Evolutionary conservation across 805 yeast species (phyloP), one percentile per base, ranked within the genome.

Genomic region (Cyberlindnera amylophila): DNA sequence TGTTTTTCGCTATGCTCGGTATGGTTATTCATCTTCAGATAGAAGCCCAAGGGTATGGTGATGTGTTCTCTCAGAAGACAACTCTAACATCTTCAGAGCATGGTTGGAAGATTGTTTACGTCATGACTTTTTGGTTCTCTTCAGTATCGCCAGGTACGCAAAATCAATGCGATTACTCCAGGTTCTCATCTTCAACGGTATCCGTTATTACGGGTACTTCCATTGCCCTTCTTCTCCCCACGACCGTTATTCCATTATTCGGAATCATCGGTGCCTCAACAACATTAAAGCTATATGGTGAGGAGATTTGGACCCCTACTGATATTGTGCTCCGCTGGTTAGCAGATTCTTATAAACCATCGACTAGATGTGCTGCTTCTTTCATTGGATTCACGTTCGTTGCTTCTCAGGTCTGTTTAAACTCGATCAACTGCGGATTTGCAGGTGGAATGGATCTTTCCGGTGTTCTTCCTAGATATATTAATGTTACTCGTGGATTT

Each of bases 111-210:
- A 66, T 71, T 66, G 30, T 68, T 6, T 62, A 63, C 41, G 63
- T 61, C 19, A 63, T 67, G 34, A 54, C 64, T 14, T 54, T 58
- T 16, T 66, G 71, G 70, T 66, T 61, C 40, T 61, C 69, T 15
- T 60, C 68, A n/a, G 50, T 67, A n/a, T 57, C 66, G n/a, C 53
- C 67, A 5, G 69, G 63, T 36, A 61, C 66, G n/a, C 57, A 67
- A 15, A 69, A 69, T 45, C 66, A 64, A 44, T 52, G 66, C 19
- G 74, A 69, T 47, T 69, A 57, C 44, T 58, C 72, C 10, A 53
- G 74, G 46, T 69, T 69, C 47, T 56, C 67, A 8, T 40, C 46
- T 4, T 40, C 48, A 13, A 43, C 44, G 17, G 51, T 42, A 32
- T 50, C 61, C 9, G 47, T 61, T 18, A 39, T 55, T 32, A 39